phyloP scores from a whole-genome alignment of 2,329 filamentous ascomycete species.

The Hypoxylon sp. region DNA sequence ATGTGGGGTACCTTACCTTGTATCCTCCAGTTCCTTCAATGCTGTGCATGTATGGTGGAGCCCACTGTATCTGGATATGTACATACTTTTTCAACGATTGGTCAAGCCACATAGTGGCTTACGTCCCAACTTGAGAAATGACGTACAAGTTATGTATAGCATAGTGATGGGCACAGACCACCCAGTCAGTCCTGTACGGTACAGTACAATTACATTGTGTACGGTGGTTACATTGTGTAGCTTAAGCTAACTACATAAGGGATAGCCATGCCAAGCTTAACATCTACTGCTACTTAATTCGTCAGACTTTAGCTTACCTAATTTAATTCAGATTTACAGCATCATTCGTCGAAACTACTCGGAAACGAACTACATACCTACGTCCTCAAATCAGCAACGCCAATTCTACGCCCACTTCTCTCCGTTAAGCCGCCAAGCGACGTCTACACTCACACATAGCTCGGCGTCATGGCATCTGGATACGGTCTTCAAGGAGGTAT shows the following conservation, averaged over 20 bases:
- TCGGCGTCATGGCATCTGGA: conserved; percentile 79
- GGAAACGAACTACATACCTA: conserved; percentile 30
- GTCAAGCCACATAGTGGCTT: background rate
- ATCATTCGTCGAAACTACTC: conserved; percentile 30
- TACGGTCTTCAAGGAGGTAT: conserved; percentile 85
- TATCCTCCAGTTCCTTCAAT: no score
- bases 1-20: no score
- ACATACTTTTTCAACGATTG: background rate
- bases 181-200: no score
- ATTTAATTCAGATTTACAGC: conserved; percentile 26
- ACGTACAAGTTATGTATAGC: no score
- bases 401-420: conserved; percentile 42
- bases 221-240: no score
- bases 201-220: no score
- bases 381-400: conserved; percentile 40
- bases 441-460: conserved; percentile 27
- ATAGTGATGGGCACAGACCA: conserved; percentile 4
- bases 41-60: no score
- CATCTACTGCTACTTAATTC: conserved; percentile 21
- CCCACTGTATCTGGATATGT: no score
- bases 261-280: conserved; percentile 23
- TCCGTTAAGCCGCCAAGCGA: conserved; percentile 26
- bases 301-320: conserved; percentile 28
- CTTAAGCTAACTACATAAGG: conserved; percentile 8
- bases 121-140: background rate